These are phyloP conservation scores for Aspergillaceae sp. DNA, from an alignment of 2,329 filamentous ascomycete genomes.

Conservation along the genomic window DNA sequence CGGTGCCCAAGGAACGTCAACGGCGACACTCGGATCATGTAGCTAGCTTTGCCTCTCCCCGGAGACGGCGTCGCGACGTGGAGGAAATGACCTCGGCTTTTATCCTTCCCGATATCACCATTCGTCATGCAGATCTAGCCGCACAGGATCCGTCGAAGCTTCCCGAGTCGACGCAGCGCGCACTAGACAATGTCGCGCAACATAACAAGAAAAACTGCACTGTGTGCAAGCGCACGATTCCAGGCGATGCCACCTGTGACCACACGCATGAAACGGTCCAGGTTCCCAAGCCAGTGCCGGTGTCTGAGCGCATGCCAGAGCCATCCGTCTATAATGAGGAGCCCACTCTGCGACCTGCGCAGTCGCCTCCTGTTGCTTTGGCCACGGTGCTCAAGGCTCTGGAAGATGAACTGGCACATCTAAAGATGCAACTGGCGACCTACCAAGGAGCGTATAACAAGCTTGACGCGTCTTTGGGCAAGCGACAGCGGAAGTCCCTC, in stretches of 20 bases:
- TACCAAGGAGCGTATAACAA: conserved; percentile 56
- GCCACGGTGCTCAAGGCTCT: conserved; percentile 76
- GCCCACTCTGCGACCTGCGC: conserved; percentile 53
- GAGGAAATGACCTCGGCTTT: conserved; percentile 56
- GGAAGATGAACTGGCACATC: conserved; percentile 68
- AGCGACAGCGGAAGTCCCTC: conserved; percentile 54
- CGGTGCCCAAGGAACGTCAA: conserved; percentile 22
- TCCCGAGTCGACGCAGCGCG: conserved; percentile 33
- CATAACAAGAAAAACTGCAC: conserved; percentile 50
- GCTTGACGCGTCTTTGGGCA: conserved; percentile 58
- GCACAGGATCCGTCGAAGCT: conserved; percentile 24
- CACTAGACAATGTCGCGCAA: conserved; percentile 35
- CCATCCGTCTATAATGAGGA: conserved; percentile 43
- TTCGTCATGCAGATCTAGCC: conserved; percentile 29
- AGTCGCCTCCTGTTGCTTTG: conserved; percentile 63
- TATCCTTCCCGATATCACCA: conserved; percentile 55
- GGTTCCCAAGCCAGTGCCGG: conserved; percentile 43
- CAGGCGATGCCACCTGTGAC: conserved; percentile 27
- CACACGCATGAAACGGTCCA: conserved; percentile 26
- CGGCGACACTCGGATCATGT: conserved; percentile 39
- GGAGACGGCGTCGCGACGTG: conserved; percentile 41
- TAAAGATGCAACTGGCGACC: conserved; percentile 60
- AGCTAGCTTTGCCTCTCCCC: conserved; percentile 41
- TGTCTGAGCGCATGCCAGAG: conserved; percentile 41
- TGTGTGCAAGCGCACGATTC: conserved; percentile 42